Evolutionary conservation across 768 basidiomycete species (phyloP).

Genomic region (Cystobasidium onofrii): DNA sequence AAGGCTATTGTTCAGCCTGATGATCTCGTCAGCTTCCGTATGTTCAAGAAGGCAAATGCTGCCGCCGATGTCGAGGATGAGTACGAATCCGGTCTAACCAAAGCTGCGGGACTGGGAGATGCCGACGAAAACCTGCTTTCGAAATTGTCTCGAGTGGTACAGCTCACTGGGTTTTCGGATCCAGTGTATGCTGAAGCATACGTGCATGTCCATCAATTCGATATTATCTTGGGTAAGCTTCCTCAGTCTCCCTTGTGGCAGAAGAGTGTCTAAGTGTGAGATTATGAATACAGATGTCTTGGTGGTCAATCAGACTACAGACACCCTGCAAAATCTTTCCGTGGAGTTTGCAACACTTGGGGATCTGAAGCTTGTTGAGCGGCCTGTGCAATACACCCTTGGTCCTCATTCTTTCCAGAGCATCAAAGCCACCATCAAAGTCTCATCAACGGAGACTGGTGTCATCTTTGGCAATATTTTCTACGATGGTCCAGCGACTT

Average conservation of each 20-base stretch:
- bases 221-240: constrained; percentile 70
- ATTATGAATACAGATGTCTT: constrained; percentile 78
- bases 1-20: constrained; percentile 76
- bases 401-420: constrained; percentile 96
- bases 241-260: no score
- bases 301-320: constrained; percentile 87
- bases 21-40: constrained; percentile 81
- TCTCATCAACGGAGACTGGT: constrained; percentile 95
- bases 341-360: constrained; percentile 95
- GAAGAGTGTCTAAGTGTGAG: no score
- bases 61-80: constrained; percentile 62
- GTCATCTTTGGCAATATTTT: constrained; percentile 97
- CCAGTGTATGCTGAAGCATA: constrained; percentile 97
- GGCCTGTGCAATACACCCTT: constrained; percentile 85
- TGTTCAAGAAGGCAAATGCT: constrained; percentile 83
- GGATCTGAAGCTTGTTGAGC: constrained; percentile 91
- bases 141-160: constrained; percentile 82
- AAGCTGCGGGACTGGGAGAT: constrained; percentile 77
- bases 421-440: constrained; percentile 97
- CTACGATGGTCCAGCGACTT: constrained; percentile 86
- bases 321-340: constrained; percentile 92
- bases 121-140: constrained; percentile 87
- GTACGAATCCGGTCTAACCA: constrained; percentile 80
- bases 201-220: constrained; percentile 95
- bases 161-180: constrained; percentile 97